These are phyloP conservation scores for Xanthoconium stramineum DNA, from an alignment of 768 basidiomycete species.

Conservation along the genomic window DNA sequence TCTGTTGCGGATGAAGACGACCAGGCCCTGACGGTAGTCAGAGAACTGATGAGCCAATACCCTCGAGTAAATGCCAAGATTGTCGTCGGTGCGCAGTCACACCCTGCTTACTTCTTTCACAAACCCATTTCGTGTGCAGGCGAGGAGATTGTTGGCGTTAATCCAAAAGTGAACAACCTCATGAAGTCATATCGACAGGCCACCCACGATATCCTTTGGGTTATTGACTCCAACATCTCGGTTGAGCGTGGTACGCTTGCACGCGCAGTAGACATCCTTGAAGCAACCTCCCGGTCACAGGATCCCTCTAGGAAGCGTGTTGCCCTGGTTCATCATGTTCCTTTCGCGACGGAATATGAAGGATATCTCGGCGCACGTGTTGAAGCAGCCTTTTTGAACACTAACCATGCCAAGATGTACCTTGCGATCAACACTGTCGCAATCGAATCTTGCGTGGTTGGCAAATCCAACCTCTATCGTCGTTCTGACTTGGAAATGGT, in stretches of 20 bases:
- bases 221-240: slow-evolving; percentile 93
- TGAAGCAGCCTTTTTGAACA: slow-evolving; percentile 94
- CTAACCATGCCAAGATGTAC: slow-evolving; percentile 98
- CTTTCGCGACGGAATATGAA: slow-evolving; percentile 76
- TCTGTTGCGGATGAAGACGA: slow-evolving; percentile 88
- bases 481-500: slow-evolving; percentile 82
- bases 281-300: slow-evolving; percentile 37
- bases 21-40: slow-evolving; percentile 81
- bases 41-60: slow-evolving; percentile 74
- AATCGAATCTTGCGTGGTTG: slow-evolving; percentile 92
- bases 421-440: slow-evolving; percentile 88
- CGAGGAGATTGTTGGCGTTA: slow-evolving; percentile 81
- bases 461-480: slow-evolving; percentile 93
- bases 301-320: slow-evolving; percentile 45
- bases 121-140: slow-evolving; percentile 42
- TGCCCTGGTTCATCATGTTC: slow-evolving; percentile 93
- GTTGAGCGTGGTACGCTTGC: slow-evolving; percentile 76
- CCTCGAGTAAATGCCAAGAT: slow-evolving; percentile 70
- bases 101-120: not conserved
- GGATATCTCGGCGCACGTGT: slow-evolving; percentile 72
- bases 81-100: slow-evolving; percentile 60
- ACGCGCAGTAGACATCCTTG: slow-evolving; percentile 78
- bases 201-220: slow-evolving; percentile 88
- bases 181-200: slow-evolving; percentile 80
- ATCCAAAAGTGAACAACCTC: slow-evolving; percentile 98